Evolutionary conservation across 2,329 filamentous ascomycete species (phyloP).

Genomic region (Eutypella sp.): DNA sequence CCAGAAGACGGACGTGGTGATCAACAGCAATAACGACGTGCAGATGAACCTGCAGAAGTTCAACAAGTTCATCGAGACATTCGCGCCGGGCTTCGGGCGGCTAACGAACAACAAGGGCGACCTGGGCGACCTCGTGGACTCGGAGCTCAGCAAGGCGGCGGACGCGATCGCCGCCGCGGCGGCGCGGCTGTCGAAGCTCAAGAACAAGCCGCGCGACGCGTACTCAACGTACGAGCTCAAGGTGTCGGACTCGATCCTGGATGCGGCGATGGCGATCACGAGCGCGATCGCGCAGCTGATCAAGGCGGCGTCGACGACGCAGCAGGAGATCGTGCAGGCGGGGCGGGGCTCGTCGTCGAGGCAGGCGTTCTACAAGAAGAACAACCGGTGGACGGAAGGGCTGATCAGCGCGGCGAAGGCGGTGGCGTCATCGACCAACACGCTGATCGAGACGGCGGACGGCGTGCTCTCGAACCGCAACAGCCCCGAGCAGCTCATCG

Average conservation of each 20-base stretch:
- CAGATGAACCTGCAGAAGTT: conserved; percentile 90
- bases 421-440: conserved; percentile 89
- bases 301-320: conserved; percentile 86
- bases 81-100: conserved; percentile 82
- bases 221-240: conserved; percentile 95
- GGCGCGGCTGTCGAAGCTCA: conserved; percentile 82
- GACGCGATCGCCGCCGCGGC: conserved; percentile 92
- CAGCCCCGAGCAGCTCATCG: conserved; percentile 93
- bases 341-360: conserved; percentile 81
- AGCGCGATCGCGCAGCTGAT: conserved; percentile 91
- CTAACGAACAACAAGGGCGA: conserved; percentile 75
- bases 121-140: conserved; percentile 86
- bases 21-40: conserved; percentile 95
- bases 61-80: conserved; percentile 87
- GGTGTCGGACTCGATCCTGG: conserved; percentile 92
- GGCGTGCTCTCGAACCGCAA: conserved; percentile 89
- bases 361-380: conserved; percentile 99
- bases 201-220: conserved; percentile 92
- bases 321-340: conserved; percentile 94
- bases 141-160: conserved; percentile 86
- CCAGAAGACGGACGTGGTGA: conserved; percentile 94
- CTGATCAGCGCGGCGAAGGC: conserved; percentile 97
- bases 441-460: conserved; percentile 94
- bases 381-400: conserved; percentile 98
- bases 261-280: conserved; percentile 88